phyloP scores from a whole-genome alignment of 2,329 filamentous ascomycete genomes.

The Verticillium nonalfalfae region DNA sequence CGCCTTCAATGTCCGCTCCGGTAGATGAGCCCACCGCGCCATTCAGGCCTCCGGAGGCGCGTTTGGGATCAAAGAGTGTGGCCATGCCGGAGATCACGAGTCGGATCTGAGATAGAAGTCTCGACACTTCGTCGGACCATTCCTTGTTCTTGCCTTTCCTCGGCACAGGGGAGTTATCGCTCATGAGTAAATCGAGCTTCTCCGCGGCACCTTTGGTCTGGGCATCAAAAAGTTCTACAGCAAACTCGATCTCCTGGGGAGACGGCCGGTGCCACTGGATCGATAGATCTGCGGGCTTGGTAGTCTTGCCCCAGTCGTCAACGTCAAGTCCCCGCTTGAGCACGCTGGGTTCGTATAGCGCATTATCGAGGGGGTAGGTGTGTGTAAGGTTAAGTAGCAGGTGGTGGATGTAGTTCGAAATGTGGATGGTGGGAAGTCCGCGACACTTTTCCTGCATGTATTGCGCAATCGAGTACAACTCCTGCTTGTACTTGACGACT shows the following conservation, averaged over 20 bases:
- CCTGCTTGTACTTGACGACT: slow-evolving; percentile 80
- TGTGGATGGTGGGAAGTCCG: slow-evolving; percentile 88
- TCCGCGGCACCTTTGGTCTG: slow-evolving; percentile 73
- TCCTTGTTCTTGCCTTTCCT: slow-evolving; percentile 95
- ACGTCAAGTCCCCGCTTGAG: slow-evolving; percentile 66
- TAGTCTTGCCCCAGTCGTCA: slow-evolving; percentile 77
- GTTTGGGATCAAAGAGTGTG: slow-evolving; percentile 76
- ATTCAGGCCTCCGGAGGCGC: slow-evolving; percentile 50
- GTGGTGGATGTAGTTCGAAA: slow-evolving; percentile 97
- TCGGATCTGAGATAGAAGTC: slow-evolving; percentile 80
- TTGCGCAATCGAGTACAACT: slow-evolving; percentile 83
- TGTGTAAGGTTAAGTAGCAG: slow-evolving; percentile 89
- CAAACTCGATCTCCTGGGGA: slow-evolving; percentile 76
- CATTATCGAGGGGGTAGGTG: slow-evolving; percentile 87
- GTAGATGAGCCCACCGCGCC: slow-evolving; percentile 20
- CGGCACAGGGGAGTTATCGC: slow-evolving; percentile 74
- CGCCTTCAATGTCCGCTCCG: slow-evolving; percentile 33
- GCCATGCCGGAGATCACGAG: slow-evolving; percentile 89
- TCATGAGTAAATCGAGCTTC: slow-evolving; percentile 72
- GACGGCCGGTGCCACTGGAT: slow-evolving; percentile 89
- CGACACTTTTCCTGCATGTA: slow-evolving; percentile 97
- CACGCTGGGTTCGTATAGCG: slow-evolving; percentile 75
- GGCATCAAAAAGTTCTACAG: slow-evolving; percentile 79
- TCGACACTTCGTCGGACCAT: slow-evolving; percentile 94
- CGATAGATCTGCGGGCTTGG: slow-evolving; percentile 67